Conservation (phyloP, 441 rosid species). For the Arabidopsis hybrid region DNA sequence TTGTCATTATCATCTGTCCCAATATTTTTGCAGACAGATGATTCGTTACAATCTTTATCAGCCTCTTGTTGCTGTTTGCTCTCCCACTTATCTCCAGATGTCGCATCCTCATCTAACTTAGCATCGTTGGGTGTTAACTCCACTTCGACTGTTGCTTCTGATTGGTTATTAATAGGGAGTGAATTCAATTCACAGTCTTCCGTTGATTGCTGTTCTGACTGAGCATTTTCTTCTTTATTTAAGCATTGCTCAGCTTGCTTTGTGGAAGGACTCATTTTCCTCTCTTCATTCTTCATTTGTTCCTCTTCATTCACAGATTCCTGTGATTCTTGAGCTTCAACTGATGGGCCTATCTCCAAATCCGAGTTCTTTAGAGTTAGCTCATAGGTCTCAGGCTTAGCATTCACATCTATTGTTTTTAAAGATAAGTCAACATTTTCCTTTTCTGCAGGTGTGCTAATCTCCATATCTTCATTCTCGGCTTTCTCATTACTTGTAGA, state of each 20-base stretch:
- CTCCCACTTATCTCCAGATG: constrained; percentile 30
- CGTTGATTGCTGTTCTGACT: constrained; percentile 24
- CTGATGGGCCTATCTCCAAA: constrained; percentile 18
- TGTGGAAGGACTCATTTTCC: constrained; percentile 2
- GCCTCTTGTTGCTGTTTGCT: constrained; percentile 19
- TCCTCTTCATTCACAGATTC: constrained; percentile 21
- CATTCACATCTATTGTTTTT: constrained; percentile 14
- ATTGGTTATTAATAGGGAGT: constrained; percentile 22
- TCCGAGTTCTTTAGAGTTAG: constrained; percentile 6
- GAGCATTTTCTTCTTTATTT: constrained; percentile 24
- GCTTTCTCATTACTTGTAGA: not conserved
- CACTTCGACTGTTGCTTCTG: constrained; percentile 2
- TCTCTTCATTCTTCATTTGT: constrained; percentile 16
- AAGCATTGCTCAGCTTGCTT: constrained; percentile 21
- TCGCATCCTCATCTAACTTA: constrained; percentile 24
- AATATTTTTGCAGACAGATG: constrained; percentile 24
- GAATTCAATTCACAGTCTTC: constrained; percentile 42
- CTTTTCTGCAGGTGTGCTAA: not conserved
- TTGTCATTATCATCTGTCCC: constrained; percentile 33
- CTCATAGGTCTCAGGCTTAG: constrained; percentile 28
- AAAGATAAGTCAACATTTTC: constrained; percentile 23
- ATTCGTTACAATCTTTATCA: constrained; percentile 17
- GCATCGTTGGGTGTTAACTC: constrained; percentile 11
- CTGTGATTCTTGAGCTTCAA: constrained; percentile 24
- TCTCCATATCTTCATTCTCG: not conserved